Evolutionary conservation across 768 basidiomycete genomes (phyloP), one percentile per base, ranked within the genome.

Genomic region (Cystobasidium ongulense): DNA sequence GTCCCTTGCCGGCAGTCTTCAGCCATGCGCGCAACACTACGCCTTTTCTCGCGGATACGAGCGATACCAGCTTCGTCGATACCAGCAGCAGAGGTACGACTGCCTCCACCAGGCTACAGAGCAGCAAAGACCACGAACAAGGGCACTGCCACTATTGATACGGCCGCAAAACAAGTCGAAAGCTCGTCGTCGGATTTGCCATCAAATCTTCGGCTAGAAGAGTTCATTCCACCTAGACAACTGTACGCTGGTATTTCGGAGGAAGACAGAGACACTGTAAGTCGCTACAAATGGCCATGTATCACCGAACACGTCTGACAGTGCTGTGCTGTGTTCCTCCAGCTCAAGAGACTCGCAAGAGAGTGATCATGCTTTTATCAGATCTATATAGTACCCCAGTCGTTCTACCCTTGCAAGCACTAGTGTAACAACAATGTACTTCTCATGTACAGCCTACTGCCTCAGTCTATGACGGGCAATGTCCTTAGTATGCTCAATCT

Each of bases 261-360:
- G 38, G 33, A 15, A 21, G 68, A 71, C 31, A 54, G 68, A 54
- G 54, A 71, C 15, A 31, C 59, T 29, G 68, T 71, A 36, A 35
- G 68, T 27, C 38, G 25, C 13, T 46, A 39, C 13, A 23, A 46
- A 1, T 18, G 5, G 18, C 1, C 46, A 46, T 3, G 7, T 35
- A 3, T 53, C 8, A 15, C 29, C 11, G 7, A 15, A 23, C 23
- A 41, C 17, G 11, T 67, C 36, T 35, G 27, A 41, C 13, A 13
- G 25, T 52, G 15, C 11, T 1, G 29, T 67, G 7, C 21, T 53
- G 1, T 15, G 8, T 4, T 53, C 33, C 38, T 25, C 10, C 23
- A 71, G 68, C 54, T 71, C 68, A 71, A 71, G 39, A 71, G 33
- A 10, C 68, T 71, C 38, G 29, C 31, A 3, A 54, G 41, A 29